These are phyloP conservation scores for Cucurbita moschata DNA, from an alignment of 306 rosid genomes.

Conservation along the genomic window DNA sequence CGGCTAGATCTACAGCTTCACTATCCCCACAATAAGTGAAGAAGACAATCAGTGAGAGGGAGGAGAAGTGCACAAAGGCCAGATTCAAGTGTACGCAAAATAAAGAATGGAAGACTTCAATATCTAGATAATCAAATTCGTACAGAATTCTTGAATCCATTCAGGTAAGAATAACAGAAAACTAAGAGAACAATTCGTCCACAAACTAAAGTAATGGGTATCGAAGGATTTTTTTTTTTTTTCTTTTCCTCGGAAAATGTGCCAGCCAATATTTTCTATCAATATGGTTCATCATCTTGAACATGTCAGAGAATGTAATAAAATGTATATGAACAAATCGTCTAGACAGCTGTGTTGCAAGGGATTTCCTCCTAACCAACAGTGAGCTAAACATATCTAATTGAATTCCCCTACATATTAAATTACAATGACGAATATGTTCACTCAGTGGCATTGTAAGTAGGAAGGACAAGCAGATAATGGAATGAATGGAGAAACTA, in stretches of 20 bases:
- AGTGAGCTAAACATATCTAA: conserved; percentile 24
- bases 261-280: not conserved
- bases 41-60: not conserved
- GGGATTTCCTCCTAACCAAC: conserved; percentile 18
- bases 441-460: conserved; percentile 26
- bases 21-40: not conserved
- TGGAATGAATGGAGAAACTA: conserved; percentile 24
- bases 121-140: not conserved
- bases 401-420: conserved; percentile 28
- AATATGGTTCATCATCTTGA: not conserved
- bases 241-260: not conserved
- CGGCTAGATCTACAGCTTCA: not conserved
- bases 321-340: conserved; percentile 27
- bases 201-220: not conserved
- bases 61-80: not conserved
- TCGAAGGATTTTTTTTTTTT: not conserved
- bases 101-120: conserved; percentile 2
- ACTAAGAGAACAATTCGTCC: not conserved
- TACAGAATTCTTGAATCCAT: not conserved
- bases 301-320: not conserved
- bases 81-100: conserved; percentile 1
- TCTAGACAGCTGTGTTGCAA: conserved; percentile 20
- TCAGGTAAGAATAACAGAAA: not conserved
- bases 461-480: conserved; percentile 32
- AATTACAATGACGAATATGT: conserved; percentile 31